phyloP scores from a whole-genome alignment of 208 protist genomes.

The Trypanosoma theileri region DNA sequence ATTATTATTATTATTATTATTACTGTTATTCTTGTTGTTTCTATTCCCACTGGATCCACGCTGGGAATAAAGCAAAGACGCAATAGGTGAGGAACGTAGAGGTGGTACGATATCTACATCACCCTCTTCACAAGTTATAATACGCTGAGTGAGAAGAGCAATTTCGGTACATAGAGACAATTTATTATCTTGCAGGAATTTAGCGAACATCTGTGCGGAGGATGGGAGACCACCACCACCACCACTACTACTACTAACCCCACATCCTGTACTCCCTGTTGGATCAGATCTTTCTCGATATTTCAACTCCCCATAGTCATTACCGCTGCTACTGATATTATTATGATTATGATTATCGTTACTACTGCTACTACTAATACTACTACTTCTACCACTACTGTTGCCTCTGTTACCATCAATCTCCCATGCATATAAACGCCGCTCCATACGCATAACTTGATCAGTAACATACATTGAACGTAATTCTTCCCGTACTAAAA shows the following conservation, averaged over 20 bases:
- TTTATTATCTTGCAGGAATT: constrained; percentile 13
- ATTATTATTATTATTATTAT: background rate
- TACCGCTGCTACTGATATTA: background rate
- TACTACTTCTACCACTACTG: too few relatives aligned
- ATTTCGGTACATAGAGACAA: constrained; percentile 25
- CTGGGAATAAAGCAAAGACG: background rate
- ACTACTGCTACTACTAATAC: too few relatives aligned
- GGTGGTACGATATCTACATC: background rate
- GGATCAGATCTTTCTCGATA: too few relatives aligned
- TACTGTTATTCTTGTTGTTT: background rate
- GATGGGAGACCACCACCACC: background rate
- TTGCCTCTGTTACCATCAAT: constrained; percentile 20
- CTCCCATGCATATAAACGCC: constrained; percentile 37
- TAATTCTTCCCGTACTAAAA: constrained; percentile 76
- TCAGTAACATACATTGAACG: constrained; percentile 52
- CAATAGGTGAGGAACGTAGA: background rate
- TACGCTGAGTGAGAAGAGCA: constrained; percentile 5
- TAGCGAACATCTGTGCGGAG: constrained; percentile 6
- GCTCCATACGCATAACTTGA: constrained; percentile 57
- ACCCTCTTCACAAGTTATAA: background rate
- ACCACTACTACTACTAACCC: background rate
- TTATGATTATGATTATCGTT: constrained; percentile 9
- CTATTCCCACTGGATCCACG: background rate
- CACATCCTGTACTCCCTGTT: background rate
- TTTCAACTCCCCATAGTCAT: constrained; percentile 1